Evolutionary conservation across 2,329 filamentous ascomycete genomes (phyloP).

Genomic region (Thielaviopsis ethacetica): DNA sequence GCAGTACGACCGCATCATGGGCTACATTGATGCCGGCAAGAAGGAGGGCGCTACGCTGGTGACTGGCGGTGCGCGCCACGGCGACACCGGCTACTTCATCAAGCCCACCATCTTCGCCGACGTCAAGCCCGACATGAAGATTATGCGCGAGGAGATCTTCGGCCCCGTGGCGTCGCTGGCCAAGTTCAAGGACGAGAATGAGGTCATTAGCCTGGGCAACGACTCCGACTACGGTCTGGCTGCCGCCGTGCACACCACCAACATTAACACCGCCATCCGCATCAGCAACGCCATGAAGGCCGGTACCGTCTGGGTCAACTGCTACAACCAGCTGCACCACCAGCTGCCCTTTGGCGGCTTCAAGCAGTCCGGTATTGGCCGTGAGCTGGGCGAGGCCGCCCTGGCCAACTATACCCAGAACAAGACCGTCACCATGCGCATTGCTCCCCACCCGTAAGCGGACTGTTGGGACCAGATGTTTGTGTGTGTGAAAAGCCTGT

Average conservation of each 20-base stretch:
- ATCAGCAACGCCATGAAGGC: slow-evolving; percentile 37
- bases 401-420: slow-evolving; percentile 15
- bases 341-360: slow-evolving; percentile 15
- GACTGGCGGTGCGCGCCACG: slow-evolving; percentile 17
- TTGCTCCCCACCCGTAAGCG: slow-evolving; percentile 2
- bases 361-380: slow-evolving; percentile 14
- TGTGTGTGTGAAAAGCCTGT: not conserved
- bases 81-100: slow-evolving; percentile 20
- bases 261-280: slow-evolving; percentile 29
- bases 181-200: slow-evolving; percentile 21
- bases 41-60: slow-evolving; percentile 18
- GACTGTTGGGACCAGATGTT: not conserved
- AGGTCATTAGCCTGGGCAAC: slow-evolving; percentile 20
- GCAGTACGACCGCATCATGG: slow-evolving; percentile 30
- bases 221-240: slow-evolving; percentile 39
- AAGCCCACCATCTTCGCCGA: slow-evolving; percentile 18
- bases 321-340: slow-evolving; percentile 21
- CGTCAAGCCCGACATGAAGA: slow-evolving; percentile 19
- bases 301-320: slow-evolving; percentile 45
- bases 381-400: slow-evolving; percentile 13
- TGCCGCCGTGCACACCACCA: slow-evolving; percentile 38
- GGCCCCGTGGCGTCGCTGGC: slow-evolving; percentile 45
- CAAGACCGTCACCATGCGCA: slow-evolving; percentile 14
- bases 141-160: slow-evolving; percentile 47
- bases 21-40: slow-evolving; percentile 30